Base-by-base conservation (phyloP, 78 protist species). In the Anaeramoeba flamelloides region DNA sequence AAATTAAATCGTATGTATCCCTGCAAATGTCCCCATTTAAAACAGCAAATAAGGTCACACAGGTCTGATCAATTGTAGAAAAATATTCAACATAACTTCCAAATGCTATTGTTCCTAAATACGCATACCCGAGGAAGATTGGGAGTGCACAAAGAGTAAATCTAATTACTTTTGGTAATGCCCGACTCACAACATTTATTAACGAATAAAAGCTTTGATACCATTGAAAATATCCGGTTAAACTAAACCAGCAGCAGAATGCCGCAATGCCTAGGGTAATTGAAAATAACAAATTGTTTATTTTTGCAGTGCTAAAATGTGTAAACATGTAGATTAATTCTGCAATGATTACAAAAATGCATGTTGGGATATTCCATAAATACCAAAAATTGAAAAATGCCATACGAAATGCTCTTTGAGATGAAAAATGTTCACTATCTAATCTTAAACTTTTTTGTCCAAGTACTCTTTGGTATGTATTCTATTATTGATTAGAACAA, bases 1-100 rank as follows among this genome's bases (percentile, higher is more conserved):
- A 77, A 12, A 82, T 77, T 17, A 30, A 69, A 17, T 31, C 65
- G 65, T 69, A 82, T 17, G 36, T 38, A 2, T 78, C 85, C 64
- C 77, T 34, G 36, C 77, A 69, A 3, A 39, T 76, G 65, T 82
- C 85, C 17, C 85, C 85, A 36, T 82, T 40, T 31, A 82, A 3
- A 2, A 82, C 1, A 53, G 77, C 26, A 31, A 82, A 82, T 31
- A 77, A 81, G 3, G 85, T 82, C 8, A 82, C 83, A 32, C 31
- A 77, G 75, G 81, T 3, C 77, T 80, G 81, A 1, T 75, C 65
- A 41, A 82, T 36, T 2, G 34, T 78, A 22, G 41, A 37, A 53
- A 82, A 82, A 36, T 40, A 37, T 1, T 31, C 81, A 17, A 41
- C 32, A 32, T 77, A 34, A 17, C 38, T 17, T 2, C 79, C 1